Evolutionary conservation across 1,284 basidiomycete species (phyloP), one percentile per base, ranked within the genome.

Genomic region (Ustilago curta): DNA sequence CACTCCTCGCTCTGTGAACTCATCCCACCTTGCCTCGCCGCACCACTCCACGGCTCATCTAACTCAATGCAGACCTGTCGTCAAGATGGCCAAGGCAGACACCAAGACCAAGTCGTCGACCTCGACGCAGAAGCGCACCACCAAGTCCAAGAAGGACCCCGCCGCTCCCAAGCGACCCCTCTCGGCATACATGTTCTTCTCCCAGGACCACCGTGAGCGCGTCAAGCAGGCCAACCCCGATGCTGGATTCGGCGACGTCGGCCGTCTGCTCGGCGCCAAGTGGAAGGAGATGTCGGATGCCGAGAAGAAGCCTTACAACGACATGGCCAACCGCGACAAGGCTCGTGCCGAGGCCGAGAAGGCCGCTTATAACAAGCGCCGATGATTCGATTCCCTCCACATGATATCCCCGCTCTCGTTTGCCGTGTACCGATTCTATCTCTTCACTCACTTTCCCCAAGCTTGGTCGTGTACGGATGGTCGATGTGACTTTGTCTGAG

Each of bases 111-210:
- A 81, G 66, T 76, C 76, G 51, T 66, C 78, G 48, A 67, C 78
- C 44, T 61, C 60, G 59, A 65, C 70, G 53, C 53, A 59, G 52
- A 68, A 77, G 62, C 70, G 80, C 64, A 65, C 69, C 55, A 74
- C 76, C 63, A 79, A 79, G 75, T 59, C 78, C 76, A 82, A 82
- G 84, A 87, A 87, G 83, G 87, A 93, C 86, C 89, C 90, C 70
- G 91, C 92, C 83, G 91, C 92, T 11, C 93, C 93, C 65, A 95
- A 95, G 87, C 90, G 94, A 57, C 91, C 93, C 2, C 89, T 97
- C 57, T 96, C 94, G 55, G 94, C 95, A 59, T 98, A 97, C 88
- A 97, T 98, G 95, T 95, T 95, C 91, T 97, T 97, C 89, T 91
- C 91, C 83, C 93, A 95, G 86, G 95, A 95, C 87, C 93, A 93